Base-by-base conservation (phyloP, 352 stramenopile species). In the Saprolegnia diclina region DNA sequence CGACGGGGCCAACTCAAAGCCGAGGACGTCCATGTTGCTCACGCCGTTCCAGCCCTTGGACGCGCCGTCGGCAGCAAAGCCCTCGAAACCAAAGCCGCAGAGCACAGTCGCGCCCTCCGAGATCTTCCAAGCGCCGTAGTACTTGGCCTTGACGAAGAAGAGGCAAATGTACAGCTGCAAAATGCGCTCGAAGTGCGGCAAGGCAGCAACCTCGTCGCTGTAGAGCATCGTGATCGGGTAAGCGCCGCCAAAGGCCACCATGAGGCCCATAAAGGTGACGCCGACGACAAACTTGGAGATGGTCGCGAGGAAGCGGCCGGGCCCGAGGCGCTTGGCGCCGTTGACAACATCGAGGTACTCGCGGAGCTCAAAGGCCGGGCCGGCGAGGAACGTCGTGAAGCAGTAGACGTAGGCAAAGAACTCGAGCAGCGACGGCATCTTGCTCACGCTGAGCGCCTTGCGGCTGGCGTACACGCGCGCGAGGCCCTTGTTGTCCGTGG, bases 111-210 rank as follows among this genome's bases (percentile, higher is more conserved):
- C 79, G 1, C 88, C 87, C 56, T 95, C 86, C 9, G 86, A 79
- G 75, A 97, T 85, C 82, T 98, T 98, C 96, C 95, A 98, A 19
- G 91, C 94, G 68, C 95, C 94, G 80, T 98, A 98, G 79, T 99
- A 98, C 81, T 98, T 98, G 72, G 89, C 75, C 57, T 94, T 88
- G 55, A 90, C 82, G 67, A 94, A 94, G 48, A 97, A 90, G 5
- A 98, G 80, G 53, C 83, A 87, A 53, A 98, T 74, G 79, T 92
- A 98, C 22, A 92, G 78, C 65, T 94, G 87, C n/a, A 65, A 65
- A 52, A 94, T 77, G 53, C 93, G 87, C 48, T 79, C 64, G 29
- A 85, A 71, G 57, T 82, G 82, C 32, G 87, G 82, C 52, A 85
- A 73, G 16, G 69, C 72, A 5, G 77, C 78, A 14, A 90, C 50